These are phyloP conservation scores for Lactifluus pinguis DNA, from an alignment of 768 basidiomycete species.

Conservation along the genomic window DNA sequence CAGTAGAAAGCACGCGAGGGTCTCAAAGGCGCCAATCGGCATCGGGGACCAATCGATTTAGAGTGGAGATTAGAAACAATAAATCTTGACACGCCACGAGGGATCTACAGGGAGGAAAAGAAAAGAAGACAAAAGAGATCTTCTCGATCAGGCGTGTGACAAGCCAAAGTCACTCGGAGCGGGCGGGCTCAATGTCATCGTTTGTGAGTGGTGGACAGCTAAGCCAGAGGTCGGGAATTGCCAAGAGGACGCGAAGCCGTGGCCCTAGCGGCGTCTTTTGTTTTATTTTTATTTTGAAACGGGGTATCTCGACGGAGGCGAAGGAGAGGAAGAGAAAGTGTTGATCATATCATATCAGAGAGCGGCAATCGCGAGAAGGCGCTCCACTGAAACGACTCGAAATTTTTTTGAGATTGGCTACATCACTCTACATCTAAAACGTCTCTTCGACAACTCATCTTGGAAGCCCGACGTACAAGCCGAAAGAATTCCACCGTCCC, in stretches of 20 bases:
- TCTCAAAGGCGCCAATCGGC: neutral
- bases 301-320: neutral
- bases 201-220: neutral
- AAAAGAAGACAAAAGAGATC: constrained; percentile 1
- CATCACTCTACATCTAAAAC: neutral
- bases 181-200: neutral
- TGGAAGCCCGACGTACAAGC: constrained; percentile 6
- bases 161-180: neutral
- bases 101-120: constrained; percentile 9
- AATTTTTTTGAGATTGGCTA: constrained; percentile 1
- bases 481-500: constrained; percentile 6
- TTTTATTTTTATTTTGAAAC: neutral
- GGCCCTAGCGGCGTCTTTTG: neutral
- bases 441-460: neutral
- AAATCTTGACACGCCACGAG: constrained; percentile 9
- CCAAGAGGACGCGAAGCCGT: neutral
- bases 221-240: neutral
- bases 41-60: constrained; percentile 1
- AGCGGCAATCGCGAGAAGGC: constrained; percentile 6
- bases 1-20: neutral
- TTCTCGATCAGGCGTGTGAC: neutral
- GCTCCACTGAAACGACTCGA: constrained; percentile 7
- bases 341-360: constrained; percentile 3
- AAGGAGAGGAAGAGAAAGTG: neutral
- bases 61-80: constrained; percentile 15